Percentiles rank a stretch among this genome's conserved stretches.
Conservation (phyloP, 1,284 basidiomycete genomes). For the Pterulicium gracile region DNA sequence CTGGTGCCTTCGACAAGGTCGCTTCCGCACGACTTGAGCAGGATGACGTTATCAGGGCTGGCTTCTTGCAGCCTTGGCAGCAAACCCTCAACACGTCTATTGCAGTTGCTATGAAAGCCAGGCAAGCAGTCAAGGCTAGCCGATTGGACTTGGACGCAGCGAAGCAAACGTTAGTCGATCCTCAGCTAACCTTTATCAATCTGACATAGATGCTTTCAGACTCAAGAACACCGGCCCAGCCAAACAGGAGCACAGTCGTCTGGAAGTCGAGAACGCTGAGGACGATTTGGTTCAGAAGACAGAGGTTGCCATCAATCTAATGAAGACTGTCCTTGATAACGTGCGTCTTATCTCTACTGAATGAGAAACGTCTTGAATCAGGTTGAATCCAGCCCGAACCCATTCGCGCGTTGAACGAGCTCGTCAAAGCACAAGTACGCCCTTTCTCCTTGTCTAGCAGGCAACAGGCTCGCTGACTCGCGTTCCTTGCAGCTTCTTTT, state of each 20-base stretch:
- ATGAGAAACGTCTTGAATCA: too few species aligned
- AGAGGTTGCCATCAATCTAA: slow-evolving; percentile 93
- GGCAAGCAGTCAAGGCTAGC: slow-evolving; percentile 58
- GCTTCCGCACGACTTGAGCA: slow-evolving; percentile 79
- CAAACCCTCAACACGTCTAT: slow-evolving; percentile 57
- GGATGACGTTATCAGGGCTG: slow-evolving; percentile 63
- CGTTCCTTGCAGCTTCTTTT: slow-evolving; percentile 55
- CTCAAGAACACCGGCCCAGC: slow-evolving; percentile 67
- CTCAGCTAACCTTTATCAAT: not conserved
- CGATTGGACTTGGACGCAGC: slow-evolving; percentile 49
- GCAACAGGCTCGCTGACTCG: not conserved
- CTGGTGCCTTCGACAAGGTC: slow-evolving; percentile 80
- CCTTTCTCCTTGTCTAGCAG: not conserved
- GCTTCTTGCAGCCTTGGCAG: slow-evolving; percentile 78
- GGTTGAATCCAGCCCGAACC: slow-evolving; percentile 81
- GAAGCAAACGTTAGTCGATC: slow-evolving; percentile 39
- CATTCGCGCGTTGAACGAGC: slow-evolving; percentile 85
- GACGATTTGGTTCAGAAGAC: slow-evolving; percentile 96
- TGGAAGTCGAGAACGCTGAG: slow-evolving; percentile 91
- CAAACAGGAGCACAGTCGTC: slow-evolving; percentile 80
- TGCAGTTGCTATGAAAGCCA: slow-evolving; percentile 63
- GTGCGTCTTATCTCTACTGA: slow-evolving; percentile 24
- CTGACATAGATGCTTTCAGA: slow-evolving; percentile 23
- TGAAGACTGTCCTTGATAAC: slow-evolving; percentile 97
- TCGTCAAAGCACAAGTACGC: slow-evolving; percentile 75